Conservation (phyloP, 345 rosid genomes). For the Lagerstroemia speciosa region DNA sequence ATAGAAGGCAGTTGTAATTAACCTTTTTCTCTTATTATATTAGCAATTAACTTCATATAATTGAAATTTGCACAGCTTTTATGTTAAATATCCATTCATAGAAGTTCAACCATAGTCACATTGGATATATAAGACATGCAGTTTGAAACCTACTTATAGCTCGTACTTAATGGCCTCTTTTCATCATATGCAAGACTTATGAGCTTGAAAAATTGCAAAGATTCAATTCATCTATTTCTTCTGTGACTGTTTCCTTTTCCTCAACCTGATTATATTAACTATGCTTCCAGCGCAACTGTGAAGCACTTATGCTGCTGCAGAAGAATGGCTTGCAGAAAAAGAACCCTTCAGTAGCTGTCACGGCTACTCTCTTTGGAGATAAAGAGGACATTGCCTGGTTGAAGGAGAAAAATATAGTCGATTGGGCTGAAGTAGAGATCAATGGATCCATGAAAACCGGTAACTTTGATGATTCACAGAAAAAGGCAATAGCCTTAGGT, state of each 20-base stretch:
- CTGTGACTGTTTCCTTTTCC: neutral
- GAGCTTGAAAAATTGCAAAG: neutral
- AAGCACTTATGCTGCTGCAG: constrained; percentile 90
- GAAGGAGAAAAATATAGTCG: constrained; percentile 44
- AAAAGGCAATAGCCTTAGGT: constrained; percentile 59
- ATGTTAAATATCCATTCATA: neutral
- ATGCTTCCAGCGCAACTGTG: constrained; percentile 79
- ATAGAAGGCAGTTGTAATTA: no score
- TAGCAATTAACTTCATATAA: no score
- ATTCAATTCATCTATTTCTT: neutral
- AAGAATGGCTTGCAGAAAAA: constrained; percentile 83
- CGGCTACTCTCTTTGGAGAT: constrained; percentile 85
- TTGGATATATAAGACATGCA: neutral
- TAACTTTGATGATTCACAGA: constrained; percentile 62
- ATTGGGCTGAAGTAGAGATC: constrained; percentile 53
- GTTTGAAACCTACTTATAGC: neutral
- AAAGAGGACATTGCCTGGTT: constrained; percentile 65
- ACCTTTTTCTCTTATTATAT: no score
- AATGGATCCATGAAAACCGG: constrained; percentile 33
- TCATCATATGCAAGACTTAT: neutral
- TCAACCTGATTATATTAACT: constrained; percentile 8
- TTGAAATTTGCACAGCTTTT: no score
- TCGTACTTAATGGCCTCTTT: neutral
- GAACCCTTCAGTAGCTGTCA: constrained; percentile 66
- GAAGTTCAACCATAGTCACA: neutral